These are phyloP conservation scores for Pleomassaria siparia DNA, from an alignment of 2,329 filamentous ascomycete genomes.

Conservation along the genomic window DNA sequence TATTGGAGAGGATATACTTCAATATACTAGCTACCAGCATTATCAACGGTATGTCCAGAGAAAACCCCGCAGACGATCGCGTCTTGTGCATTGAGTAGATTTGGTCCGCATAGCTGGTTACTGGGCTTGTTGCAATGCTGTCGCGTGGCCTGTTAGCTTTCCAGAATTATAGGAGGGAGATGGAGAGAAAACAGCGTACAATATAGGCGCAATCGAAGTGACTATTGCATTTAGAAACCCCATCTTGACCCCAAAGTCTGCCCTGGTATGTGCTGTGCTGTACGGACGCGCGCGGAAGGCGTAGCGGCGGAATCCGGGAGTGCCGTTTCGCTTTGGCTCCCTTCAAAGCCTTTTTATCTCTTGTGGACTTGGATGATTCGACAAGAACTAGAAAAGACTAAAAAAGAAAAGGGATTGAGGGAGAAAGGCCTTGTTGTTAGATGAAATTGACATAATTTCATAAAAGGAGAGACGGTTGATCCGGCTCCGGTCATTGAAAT, in stretches of 20 bases:
- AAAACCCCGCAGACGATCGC: constrained; percentile 64
- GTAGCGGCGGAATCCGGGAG: not conserved
- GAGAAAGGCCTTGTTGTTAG: not conserved
- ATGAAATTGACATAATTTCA: not conserved
- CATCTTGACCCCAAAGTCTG: constrained; percentile 30
- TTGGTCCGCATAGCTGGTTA: constrained; percentile 68
- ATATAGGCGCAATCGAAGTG: constrained; percentile 41
- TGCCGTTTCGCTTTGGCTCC: not conserved
- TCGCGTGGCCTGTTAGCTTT: not conserved
- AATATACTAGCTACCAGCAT: constrained; percentile 67
- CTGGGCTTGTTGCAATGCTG: constrained; percentile 62
- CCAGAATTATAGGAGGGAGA: not conserved
- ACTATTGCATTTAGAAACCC: constrained; percentile 39
- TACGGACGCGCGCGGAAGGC: constrained; percentile 2
- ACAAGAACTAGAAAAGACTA: not conserved
- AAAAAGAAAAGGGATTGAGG: not conserved
- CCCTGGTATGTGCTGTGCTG: not conserved
- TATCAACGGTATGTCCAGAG: constrained; percentile 66
- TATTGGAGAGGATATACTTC: constrained; percentile 53
- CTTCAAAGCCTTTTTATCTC: not conserved
- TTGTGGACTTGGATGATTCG: not conserved
- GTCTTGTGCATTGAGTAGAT: constrained; percentile 65
- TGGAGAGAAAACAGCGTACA: constrained; percentile 24
- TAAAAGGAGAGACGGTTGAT: not conserved
- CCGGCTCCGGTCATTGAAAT: not conserved